Evolutionary conservation across 2,329 filamentous ascomycete species (phyloP).

Genomic region (Peltaster fructicola): DNA sequence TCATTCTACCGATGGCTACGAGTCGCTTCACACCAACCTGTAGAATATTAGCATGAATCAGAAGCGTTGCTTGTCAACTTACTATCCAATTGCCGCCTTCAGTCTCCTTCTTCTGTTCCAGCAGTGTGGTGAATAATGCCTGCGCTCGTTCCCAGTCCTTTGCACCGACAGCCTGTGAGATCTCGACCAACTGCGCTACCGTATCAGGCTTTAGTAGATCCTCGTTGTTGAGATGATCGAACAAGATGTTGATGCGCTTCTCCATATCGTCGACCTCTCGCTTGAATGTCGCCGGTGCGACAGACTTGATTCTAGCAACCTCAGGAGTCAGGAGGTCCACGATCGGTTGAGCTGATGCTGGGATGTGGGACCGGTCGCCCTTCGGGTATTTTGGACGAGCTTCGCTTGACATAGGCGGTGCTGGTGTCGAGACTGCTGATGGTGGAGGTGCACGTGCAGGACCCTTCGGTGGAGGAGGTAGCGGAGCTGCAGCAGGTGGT

Average conservation of each 20-base stretch:
- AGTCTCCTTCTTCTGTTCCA: constrained; percentile 28
- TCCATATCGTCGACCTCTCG: constrained; percentile 85
- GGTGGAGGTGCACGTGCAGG: constrained; percentile 8
- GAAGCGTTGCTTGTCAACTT: constrained; percentile 12
- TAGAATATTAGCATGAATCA: background rate
- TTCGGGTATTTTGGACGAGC: constrained; percentile 25
- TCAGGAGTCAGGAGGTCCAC: constrained; percentile 68
- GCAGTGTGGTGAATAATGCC: constrained; percentile 27
- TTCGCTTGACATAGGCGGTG: constrained; percentile 4
- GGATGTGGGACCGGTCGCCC: constrained; percentile 82
- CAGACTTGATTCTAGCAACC: constrained; percentile 72
- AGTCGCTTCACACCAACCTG: constrained; percentile 12
- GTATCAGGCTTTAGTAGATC: constrained; percentile 73
- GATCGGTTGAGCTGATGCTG: constrained; percentile 54
- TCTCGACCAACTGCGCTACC: constrained; percentile 44
- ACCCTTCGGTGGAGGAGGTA: constrained; percentile 3
- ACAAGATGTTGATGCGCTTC: constrained; percentile 81
- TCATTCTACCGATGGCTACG: constrained; percentile 19
- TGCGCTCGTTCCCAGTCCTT: constrained; percentile 29
- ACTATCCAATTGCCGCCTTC: constrained; percentile 36
- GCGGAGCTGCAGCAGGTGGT: constrained; percentile 11
- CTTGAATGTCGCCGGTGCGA: constrained; percentile 73
- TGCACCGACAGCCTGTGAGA: constrained; percentile 26
- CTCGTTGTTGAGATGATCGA: constrained; percentile 92
- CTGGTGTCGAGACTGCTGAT: constrained; percentile 23